A percentile compares a stretch with the other conserved stretches of the same genome.
phyloP scores from a whole-genome alignment of 2,329 filamentous ascomycete genomes.

The Exophiala bonariae region DNA sequence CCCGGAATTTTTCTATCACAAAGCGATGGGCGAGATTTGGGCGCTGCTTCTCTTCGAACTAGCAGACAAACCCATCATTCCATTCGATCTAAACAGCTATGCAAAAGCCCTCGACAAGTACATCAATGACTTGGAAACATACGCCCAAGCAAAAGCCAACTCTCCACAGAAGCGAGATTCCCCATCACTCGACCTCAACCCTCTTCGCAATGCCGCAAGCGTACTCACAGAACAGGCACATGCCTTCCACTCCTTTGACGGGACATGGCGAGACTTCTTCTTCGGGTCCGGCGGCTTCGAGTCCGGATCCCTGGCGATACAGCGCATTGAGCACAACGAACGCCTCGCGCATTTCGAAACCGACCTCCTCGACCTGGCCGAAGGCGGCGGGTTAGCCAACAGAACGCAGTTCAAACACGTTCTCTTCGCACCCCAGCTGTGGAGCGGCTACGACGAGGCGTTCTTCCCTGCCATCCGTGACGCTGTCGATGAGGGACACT shows the following conservation, averaged over 20 bases:
- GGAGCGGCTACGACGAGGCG: conserved; percentile 67
- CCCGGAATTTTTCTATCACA: conserved; percentile 79
- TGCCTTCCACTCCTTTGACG: conserved; percentile 73
- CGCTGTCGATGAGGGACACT: conserved; percentile 70
- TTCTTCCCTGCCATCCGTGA: conserved; percentile 86
- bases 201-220: conserved; percentile 63
- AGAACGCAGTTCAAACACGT: conserved; percentile 93
- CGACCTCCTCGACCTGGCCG: conserved; percentile 72
- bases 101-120: conserved; percentile 65
- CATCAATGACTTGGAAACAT: conserved; percentile 65
- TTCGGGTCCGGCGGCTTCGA: conserved; percentile 75
- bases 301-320: conserved; percentile 63
- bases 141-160: conserved; percentile 58
- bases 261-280: conserved; percentile 71
- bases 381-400: conserved; percentile 43
- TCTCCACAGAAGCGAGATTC: conserved; percentile 30
- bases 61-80: conserved; percentile 75
- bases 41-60: conserved; percentile 83
- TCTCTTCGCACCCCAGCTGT: conserved; percentile 79
- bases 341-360: conserved; percentile 81
- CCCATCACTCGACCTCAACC: conserved; percentile 52
- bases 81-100: conserved; percentile 77
- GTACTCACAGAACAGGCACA: conserved; percentile 61
- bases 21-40: conserved; percentile 74
- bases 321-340: conserved; percentile 74